A percentile compares a stretch with the other conserved stretches of the same genome.
phyloP scores from a whole-genome alignment of 306 rosid genomes.

The Acacia acuminata region DNA sequence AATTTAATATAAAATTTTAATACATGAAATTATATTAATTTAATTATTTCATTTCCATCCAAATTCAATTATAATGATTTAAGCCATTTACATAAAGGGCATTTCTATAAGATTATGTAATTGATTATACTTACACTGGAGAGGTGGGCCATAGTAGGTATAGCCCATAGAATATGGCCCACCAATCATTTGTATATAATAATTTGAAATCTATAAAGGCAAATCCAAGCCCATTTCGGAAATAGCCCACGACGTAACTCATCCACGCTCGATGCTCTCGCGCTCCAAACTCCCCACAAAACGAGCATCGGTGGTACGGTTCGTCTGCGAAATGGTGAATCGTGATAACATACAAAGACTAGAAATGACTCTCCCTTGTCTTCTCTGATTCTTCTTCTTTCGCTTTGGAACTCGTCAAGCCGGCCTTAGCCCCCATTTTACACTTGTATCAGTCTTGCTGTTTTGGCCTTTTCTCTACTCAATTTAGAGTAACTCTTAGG shows the following conservation, averaged over 20 bases:
- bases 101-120: neutral
- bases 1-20: too few species aligned
- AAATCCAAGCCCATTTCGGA: neutral
- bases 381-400: conserved; percentile 41
- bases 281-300: neutral
- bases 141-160: conserved; percentile 22
- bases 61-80: too few species aligned
- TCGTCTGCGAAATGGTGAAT: neutral
- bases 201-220: neutral
- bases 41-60: too few species aligned
- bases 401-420: conserved; percentile 33
- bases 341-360: neutral
- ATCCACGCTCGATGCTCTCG: neutral
- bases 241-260: neutral
- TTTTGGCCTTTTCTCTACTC: neutral
- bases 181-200: conserved; percentile 41
- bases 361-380: conserved; percentile 41
- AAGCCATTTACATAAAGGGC: too few species aligned
- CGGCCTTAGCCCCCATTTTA: conserved; percentile 34
- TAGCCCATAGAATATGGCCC: conserved; percentile 52
- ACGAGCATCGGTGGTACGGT: neutral
- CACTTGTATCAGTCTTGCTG: neutral
- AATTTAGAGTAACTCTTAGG: neutral
- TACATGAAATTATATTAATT: too few species aligned
- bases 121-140: neutral